Base-by-base conservation (phyloP, 2,329 filamentous ascomycete species). In the Sporothrix humicola region DNA sequence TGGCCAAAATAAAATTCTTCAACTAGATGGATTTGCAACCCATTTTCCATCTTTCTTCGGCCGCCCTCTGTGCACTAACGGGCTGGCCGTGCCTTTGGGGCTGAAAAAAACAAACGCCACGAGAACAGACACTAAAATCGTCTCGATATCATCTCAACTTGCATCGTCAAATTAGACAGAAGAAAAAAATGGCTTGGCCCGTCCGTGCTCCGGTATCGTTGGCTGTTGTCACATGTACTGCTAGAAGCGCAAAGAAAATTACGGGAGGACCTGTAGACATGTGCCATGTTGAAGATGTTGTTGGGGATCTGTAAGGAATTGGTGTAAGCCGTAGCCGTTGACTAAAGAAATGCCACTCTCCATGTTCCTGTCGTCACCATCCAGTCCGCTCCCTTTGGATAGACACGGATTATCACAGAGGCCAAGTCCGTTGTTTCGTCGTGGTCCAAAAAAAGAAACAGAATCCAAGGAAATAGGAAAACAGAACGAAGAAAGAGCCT, bases 391-490 rank as follows among this genome's bases (percentile, higher is more conserved):
- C 58, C 13, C 3, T 61, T 7, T 26, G n/a, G 9, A 7, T 10
- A 61, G 31, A 42, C 13, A 61, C 58, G 12, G 9, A 10, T 12
- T 10, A 20, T 5, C 20, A 66, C 2, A 1, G 15, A 52, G 37
- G 17, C 23, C 8, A 23, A 52, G 46, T 9, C 13, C 26, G 46
- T 15, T 52, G 65, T 68, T 68, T 68, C 65, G 23, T 50, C 23
- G 44, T 68, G 8, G 3, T 37, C 20, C 44, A 50, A 52, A 50
- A 68, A 68, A 52, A 68, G 23, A 52, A 68, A 68, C 46, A n/a
- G 10, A 48, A 48, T 26, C 20, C 20, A 48, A 20, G 37, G 9
- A 48, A 61, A 15, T 9, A 26, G 20, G 52, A 13, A 31, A 37
- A 37, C 31, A 37, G 31, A 37, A 37, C 31, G 56, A 37, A 31